These are phyloP conservation scores for Calonectria ilicicola DNA, from an alignment of 2,329 filamentous ascomycete species.

Conservation along the genomic window DNA sequence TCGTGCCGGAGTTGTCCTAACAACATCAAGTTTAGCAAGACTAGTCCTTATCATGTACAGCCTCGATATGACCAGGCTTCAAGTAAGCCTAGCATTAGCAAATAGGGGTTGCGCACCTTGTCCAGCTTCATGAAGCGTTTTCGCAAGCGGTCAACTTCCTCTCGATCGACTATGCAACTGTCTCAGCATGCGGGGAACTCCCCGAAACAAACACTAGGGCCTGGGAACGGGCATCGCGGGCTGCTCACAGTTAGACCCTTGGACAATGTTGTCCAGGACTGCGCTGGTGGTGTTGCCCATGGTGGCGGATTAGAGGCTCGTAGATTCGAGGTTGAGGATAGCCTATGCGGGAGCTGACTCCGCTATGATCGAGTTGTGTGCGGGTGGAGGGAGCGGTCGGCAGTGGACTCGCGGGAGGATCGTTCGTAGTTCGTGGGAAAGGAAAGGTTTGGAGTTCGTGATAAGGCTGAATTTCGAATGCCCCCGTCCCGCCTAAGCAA, in stretches of 20 bases:
- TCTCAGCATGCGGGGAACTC: constrained; percentile 28
- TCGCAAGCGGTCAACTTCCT: constrained; percentile 94
- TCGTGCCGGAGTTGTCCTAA: constrained; percentile 96
- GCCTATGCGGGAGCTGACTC: neutral
- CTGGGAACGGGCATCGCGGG: constrained; percentile 19
- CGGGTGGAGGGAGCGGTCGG: neutral
- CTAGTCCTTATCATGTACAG: no score
- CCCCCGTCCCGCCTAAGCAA: constrained; percentile 20
- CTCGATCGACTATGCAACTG: constrained; percentile 81
- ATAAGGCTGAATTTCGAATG: constrained; percentile 42
- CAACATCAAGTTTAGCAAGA: constrained; percentile 13
- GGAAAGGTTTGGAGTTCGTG: constrained; percentile 34
- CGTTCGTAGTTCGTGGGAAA: constrained; percentile 16
- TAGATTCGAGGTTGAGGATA: neutral
- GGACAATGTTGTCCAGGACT: constrained; percentile 95
- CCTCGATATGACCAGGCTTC: neutral
- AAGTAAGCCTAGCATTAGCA: neutral
- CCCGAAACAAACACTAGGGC: neutral
- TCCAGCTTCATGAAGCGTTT: constrained; percentile 99
- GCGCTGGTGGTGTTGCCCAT: constrained; percentile 79
- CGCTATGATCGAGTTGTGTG: neutral
- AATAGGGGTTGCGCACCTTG: constrained; percentile 72
- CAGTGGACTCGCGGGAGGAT: neutral
- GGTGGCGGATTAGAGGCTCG: constrained; percentile 27
- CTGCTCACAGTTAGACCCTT: constrained; percentile 89